Conservation (phyloP, 805 yeast genomes). For the Jamesozyma jinghongensis region DNA sequence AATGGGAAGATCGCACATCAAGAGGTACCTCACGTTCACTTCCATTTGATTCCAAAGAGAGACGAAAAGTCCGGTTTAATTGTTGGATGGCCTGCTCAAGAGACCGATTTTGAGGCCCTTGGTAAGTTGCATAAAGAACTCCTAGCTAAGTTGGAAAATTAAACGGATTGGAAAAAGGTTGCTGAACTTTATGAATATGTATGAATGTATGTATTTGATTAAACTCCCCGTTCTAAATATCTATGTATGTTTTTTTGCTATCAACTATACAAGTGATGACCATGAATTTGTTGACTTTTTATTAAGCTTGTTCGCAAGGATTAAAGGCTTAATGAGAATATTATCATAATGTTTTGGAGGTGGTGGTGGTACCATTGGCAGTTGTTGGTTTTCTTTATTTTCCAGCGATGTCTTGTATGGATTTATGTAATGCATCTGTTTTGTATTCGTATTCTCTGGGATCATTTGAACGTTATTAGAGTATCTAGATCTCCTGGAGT, state of each 20-base stretch:
- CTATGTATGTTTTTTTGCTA: background rate
- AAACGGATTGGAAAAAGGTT: too few relatives aligned
- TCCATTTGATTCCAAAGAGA: slow-evolving; percentile 90
- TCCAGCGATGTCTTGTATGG: slow-evolving; percentile 6
- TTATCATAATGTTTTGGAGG: background rate
- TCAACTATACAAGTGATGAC: slow-evolving; percentile 1
- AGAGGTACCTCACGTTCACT: slow-evolving; percentile 90
- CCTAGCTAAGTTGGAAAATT: slow-evolving; percentile 33
- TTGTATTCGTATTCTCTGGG: background rate
- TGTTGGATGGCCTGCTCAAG: slow-evolving; percentile 92
- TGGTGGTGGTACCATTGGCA: too few relatives aligned
- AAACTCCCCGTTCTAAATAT: background rate
- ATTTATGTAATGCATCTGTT: background rate
- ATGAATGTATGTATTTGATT: slow-evolving; percentile 1
- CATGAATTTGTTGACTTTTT: background rate
- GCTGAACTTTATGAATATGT: background rate
- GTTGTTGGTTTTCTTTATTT: slow-evolving; percentile 1
- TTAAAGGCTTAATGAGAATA: slow-evolving; percentile 1
- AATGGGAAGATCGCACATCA: slow-evolving; percentile 95
- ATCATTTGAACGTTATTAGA: slow-evolving; percentile 1
- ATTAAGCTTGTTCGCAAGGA: background rate
- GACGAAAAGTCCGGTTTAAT: slow-evolving; percentile 63
- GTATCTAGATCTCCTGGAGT: slow-evolving; percentile 8
- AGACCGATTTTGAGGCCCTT: slow-evolving; percentile 64
- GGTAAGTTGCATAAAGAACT: slow-evolving; percentile 58